Evolutionary conservation across 345 rosid species (phyloP).

Genomic region (Sisymbrium altissimum): DNA sequence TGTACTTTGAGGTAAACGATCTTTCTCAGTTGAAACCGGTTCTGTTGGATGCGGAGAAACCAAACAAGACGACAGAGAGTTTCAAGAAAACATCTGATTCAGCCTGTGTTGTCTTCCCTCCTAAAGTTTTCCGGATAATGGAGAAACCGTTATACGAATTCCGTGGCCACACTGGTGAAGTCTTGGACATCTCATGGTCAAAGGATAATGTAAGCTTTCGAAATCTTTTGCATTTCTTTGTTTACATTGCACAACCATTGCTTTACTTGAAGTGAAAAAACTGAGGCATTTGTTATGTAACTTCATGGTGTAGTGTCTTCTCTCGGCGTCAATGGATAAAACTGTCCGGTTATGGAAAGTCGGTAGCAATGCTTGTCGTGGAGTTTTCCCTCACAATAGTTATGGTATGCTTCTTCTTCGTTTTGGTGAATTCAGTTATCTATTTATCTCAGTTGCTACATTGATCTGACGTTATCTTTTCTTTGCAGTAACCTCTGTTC

Average conservation of each 20-base stretch:
- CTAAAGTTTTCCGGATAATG: slow-evolving; percentile 67
- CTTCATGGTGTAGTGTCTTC: slow-evolving; percentile 55
- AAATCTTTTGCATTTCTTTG: background rate
- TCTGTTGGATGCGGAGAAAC: slow-evolving; percentile 49
- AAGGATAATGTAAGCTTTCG: slow-evolving; percentile 55
- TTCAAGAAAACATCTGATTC: slow-evolving; percentile 69
- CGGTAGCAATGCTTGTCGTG: slow-evolving; percentile 54
- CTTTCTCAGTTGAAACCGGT: slow-evolving; percentile 66
- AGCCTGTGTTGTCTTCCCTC: slow-evolving; percentile 68
- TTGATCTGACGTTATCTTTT: slow-evolving; percentile 14
- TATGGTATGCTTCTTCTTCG: slow-evolving; percentile 49
- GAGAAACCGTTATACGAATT: slow-evolving; percentile 72
- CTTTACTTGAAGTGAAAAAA: background rate
- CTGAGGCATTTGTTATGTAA: slow-evolving; percentile 9
- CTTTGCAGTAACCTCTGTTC: slow-evolving; percentile 72
- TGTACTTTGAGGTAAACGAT: slow-evolving; percentile 65
- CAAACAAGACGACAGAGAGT: slow-evolving; percentile 40
- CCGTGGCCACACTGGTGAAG: slow-evolving; percentile 59
- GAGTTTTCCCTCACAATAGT: slow-evolving; percentile 66
- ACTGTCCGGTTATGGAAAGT: slow-evolving; percentile 78
- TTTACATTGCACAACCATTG: background rate
- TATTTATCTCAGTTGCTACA: background rate
- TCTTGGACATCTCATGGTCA: slow-evolving; percentile 84
- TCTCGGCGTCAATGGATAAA: slow-evolving; percentile 77
- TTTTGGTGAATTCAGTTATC: background rate